Percentiles rank a stretch among this genome's conserved stretches.
These are phyloP conservation scores for Kwoniella sp. DNA, from an alignment of 768 basidiomycete genomes.

Conservation along the genomic window DNA sequence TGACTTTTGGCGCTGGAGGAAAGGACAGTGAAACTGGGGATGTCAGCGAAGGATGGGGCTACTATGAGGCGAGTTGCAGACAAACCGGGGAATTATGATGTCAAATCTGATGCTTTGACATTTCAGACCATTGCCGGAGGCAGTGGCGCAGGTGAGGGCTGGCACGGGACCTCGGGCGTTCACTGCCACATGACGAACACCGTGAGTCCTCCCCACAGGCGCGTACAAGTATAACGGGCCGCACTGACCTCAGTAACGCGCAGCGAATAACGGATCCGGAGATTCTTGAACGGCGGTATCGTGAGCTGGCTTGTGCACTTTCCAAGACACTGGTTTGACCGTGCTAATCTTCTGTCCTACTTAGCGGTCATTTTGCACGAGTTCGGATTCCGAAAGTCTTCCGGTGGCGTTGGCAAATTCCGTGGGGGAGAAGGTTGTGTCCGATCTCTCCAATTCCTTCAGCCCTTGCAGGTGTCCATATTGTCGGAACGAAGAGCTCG, in stretches of 20 bases:
- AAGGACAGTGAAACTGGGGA: slow-evolving; percentile 73
- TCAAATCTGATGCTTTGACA: slow-evolving; percentile 11
- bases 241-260: background rate
- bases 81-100: slow-evolving; percentile 2
- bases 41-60: slow-evolving; percentile 80
- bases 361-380: slow-evolving; percentile 70
- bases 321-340: too few species aligned
- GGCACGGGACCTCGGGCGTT: slow-evolving; percentile 91
- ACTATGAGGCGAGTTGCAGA: slow-evolving; percentile 69
- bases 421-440: slow-evolving; percentile 39
- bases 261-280: slow-evolving; percentile 83
- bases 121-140: slow-evolving; percentile 88
- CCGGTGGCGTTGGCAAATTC: slow-evolving; percentile 35
- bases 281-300: slow-evolving; percentile 86
- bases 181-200: slow-evolving; percentile 88
- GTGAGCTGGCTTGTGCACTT: background rate
- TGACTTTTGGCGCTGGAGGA: slow-evolving; percentile 88
- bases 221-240: too few species aligned
- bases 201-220: background rate
- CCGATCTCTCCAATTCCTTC: slow-evolving; percentile 36
- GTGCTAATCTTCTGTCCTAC: background rate
- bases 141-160: slow-evolving; percentile 81
- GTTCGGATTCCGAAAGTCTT: slow-evolving; percentile 73
- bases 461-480: slow-evolving; percentile 32
- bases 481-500: slow-evolving; percentile 33